These are phyloP conservation scores for Paracamarosporium sp. DNA, from an alignment of 2,329 filamentous ascomycete species.

Conservation along the genomic window DNA sequence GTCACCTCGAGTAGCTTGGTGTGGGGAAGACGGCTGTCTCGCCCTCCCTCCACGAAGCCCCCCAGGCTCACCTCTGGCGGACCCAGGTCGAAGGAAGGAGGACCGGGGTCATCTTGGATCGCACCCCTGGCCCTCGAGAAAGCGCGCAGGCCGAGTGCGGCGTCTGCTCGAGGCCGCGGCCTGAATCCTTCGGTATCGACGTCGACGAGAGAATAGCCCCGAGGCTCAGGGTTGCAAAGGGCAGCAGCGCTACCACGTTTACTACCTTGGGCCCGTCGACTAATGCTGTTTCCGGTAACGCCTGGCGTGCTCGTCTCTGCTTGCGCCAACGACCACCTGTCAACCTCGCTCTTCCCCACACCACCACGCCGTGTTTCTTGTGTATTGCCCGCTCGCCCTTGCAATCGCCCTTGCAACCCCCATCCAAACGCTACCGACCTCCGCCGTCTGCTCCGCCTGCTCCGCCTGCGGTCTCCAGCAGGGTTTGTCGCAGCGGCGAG, in stretches of 20 bases:
- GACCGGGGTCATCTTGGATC: background rate
- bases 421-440: background rate
- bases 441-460: background rate
- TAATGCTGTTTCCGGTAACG: constrained; percentile 4
- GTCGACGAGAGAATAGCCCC: background rate
- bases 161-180: background rate
- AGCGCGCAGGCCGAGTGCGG: constrained; percentile 2
- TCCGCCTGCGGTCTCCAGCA: too few species aligned
- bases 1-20: constrained; percentile 10
- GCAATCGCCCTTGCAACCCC: background rate
- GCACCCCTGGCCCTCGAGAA: constrained; percentile 2
- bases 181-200: constrained; percentile 2
- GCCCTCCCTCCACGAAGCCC: background rate
- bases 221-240: background rate
- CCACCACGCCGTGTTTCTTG: too few species aligned
- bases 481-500: background rate
- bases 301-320: constrained; percentile 5
- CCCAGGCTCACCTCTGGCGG: constrained; percentile 2
- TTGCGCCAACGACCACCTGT: background rate
- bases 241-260: background rate
- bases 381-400: too few species aligned
- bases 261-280: background rate
- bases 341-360: background rate
- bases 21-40: constrained; percentile 9
- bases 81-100: constrained; percentile 10